Conservation (phyloP, 768 basidiomycete species). For the Lentinula boryana region DNA sequence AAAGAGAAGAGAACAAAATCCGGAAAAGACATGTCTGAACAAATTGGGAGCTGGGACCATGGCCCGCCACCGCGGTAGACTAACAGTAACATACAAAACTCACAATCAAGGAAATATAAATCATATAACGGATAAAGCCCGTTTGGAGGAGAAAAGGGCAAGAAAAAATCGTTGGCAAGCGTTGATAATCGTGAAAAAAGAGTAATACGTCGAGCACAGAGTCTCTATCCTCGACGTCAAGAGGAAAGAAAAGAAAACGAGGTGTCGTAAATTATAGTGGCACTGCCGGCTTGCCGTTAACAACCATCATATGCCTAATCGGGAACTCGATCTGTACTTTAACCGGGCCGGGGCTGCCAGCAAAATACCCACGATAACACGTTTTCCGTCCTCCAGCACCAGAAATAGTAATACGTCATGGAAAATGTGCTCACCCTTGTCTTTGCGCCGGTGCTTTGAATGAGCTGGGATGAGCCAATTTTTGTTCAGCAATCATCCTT, state of each 20-base stretch:
- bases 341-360: not conserved
- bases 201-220: constrained; percentile 13
- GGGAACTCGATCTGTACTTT: not conserved
- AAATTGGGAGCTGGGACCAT: not conserved
- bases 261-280: constrained; percentile 11
- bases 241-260: constrained; percentile 15
- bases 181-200: constrained; percentile 26
- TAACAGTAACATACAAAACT: constrained; percentile 9
- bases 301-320: constrained; percentile 3
- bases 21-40: constrained; percentile 10
- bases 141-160: constrained; percentile 16
- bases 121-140: constrained; percentile 18
- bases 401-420: not conserved
- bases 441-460: not conserved
- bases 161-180: constrained; percentile 25
- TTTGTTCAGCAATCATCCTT: too few species aligned
- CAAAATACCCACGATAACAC: not conserved
- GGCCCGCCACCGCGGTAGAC: constrained; percentile 3
- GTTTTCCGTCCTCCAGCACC: not conserved
- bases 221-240: constrained; percentile 18
- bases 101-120: constrained; percentile 15
- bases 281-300: constrained; percentile 7
- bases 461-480: not conserved
- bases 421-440: not conserved
- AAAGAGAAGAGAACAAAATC: constrained; percentile 20